These are phyloP conservation scores for Leucosporidium creatinivorum DNA, from an alignment of 768 basidiomycete species.

Conservation along the genomic window DNA sequence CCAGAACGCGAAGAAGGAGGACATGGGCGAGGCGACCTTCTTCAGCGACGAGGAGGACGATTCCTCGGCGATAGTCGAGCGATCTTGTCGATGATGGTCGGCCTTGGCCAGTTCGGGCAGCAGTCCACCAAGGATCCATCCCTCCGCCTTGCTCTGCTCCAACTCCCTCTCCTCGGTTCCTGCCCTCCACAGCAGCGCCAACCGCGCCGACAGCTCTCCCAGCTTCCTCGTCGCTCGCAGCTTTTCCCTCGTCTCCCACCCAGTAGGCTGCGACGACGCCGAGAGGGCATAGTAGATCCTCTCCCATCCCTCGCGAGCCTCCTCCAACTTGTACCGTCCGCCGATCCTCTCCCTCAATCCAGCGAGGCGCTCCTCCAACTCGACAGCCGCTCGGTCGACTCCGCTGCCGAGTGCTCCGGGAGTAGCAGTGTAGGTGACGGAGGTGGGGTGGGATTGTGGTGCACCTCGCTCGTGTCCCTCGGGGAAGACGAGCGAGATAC, in stretches of 20 bases:
- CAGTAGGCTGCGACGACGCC: constrained; percentile 6
- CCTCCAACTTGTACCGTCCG: constrained; percentile 18
- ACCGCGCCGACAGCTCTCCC: constrained; percentile 24
- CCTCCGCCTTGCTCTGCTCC: constrained; percentile 14
- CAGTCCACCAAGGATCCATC: constrained; percentile 22
- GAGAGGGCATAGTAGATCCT: constrained; percentile 21
- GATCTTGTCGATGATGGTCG: background rate
- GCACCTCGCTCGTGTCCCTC: too few relatives aligned
- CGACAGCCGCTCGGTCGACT: constrained; percentile 28
- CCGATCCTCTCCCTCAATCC: constrained; percentile 31
- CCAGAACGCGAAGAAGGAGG: constrained; percentile 32
- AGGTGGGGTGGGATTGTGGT: background rate
- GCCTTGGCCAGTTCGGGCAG: background rate
- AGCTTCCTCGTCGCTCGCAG: constrained; percentile 26
- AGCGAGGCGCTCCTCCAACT: constrained; percentile 34
- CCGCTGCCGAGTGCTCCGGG: background rate
- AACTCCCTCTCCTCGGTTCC: constrained; percentile 9
- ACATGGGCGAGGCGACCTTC: constrained; percentile 14
- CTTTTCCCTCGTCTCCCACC: constrained; percentile 22
- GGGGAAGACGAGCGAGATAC: constrained; percentile 16
- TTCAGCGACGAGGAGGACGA: background rate
- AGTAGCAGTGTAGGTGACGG: constrained; percentile 7
- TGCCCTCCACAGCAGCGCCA: constrained; percentile 20
- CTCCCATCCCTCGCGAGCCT: constrained; percentile 32
- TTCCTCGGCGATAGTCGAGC: constrained; percentile 4